These are phyloP conservation scores for Hygrophorus russula DNA, from an alignment of 768 basidiomycete species.

Conservation along the genomic window DNA sequence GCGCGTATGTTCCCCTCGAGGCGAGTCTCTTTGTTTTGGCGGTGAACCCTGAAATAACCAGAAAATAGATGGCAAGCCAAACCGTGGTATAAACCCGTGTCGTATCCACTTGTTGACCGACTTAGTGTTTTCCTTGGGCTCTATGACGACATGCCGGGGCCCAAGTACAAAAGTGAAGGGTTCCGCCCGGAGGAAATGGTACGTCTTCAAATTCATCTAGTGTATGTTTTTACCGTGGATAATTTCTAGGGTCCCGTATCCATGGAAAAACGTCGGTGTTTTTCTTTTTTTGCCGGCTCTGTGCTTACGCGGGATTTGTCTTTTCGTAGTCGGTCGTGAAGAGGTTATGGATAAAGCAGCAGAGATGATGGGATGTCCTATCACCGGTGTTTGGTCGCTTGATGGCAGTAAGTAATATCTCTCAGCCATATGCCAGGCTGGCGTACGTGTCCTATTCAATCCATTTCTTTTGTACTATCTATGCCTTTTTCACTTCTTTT, in stretches of 20 bases:
- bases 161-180: conserved; percentile 26
- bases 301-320: neutral
- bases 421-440: too few species aligned
- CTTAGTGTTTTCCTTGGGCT: conserved; percentile 22
- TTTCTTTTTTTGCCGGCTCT: too few species aligned
- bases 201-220: conserved; percentile 5
- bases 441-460: too few species aligned
- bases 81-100: conserved; percentile 38
- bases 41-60: neutral
- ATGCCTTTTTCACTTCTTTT: too few species aligned
- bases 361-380: conserved; percentile 31
- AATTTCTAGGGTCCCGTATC: conserved; percentile 23
- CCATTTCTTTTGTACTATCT: too few species aligned
- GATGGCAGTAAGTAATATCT: neutral
- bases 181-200: conserved; percentile 35
- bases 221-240: neutral
- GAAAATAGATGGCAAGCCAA: conserved; percentile 19
- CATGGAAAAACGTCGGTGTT: conserved; percentile 22
- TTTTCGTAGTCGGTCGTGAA: conserved; percentile 25
- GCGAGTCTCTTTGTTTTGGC: conserved; percentile 11
- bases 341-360: conserved; percentile 30
- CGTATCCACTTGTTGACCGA: conserved; percentile 17
- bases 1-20: conserved; percentile 23
- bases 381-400: conserved; percentile 20
- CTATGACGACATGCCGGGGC: conserved; percentile 27